These are phyloP conservation scores for Lactarius pseudohatsudake DNA, from an alignment of 768 basidiomycete genomes.

Conservation along the genomic window DNA sequence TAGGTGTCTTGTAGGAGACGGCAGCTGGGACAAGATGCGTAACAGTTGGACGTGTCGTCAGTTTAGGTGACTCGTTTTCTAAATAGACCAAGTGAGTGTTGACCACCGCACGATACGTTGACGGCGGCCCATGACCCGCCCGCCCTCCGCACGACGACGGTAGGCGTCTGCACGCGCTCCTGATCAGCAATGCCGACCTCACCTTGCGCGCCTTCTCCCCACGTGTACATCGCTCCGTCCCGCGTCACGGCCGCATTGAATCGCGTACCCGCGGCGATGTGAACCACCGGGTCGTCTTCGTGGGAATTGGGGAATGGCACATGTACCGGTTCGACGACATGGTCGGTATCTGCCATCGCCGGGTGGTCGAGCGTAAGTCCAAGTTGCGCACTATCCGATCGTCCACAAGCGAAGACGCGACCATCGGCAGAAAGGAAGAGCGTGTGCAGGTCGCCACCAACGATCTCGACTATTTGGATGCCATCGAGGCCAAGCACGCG, in stretches of 20 bases:
- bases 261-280: conserved; percentile 67
- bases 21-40: conserved; percentile 1
- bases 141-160: conserved; percentile 65
- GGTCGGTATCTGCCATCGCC: conserved; percentile 57
- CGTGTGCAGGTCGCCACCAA: conserved; percentile 85
- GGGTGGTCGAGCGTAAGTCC: conserved; percentile 73
- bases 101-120: conserved; percentile 72
- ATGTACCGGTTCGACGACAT: conserved; percentile 62
- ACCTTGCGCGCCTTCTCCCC: conserved; percentile 78
- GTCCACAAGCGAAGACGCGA: conserved; percentile 83
- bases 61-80: conserved; percentile 25
- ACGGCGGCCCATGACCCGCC: conserved; percentile 69
- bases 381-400: conserved; percentile 80
- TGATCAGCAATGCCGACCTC: conserved; percentile 61
- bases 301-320: conserved; percentile 57
- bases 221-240: conserved; percentile 67
- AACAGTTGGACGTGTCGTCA: background rate
- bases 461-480: conserved; percentile 62
- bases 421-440: conserved; percentile 85
- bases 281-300: conserved; percentile 58
- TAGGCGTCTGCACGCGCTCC: conserved; percentile 62
- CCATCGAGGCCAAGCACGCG: conserved; percentile 66
- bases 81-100: conserved; percentile 59
- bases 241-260: conserved; percentile 70
- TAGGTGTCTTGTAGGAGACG: conserved; percentile 10